Percentiles rank a stretch among this genome's conserved stretches.
phyloP scores from a whole-genome alignment of 1,139 yeast species.

The Debaryomyces robertsiae region DNA sequence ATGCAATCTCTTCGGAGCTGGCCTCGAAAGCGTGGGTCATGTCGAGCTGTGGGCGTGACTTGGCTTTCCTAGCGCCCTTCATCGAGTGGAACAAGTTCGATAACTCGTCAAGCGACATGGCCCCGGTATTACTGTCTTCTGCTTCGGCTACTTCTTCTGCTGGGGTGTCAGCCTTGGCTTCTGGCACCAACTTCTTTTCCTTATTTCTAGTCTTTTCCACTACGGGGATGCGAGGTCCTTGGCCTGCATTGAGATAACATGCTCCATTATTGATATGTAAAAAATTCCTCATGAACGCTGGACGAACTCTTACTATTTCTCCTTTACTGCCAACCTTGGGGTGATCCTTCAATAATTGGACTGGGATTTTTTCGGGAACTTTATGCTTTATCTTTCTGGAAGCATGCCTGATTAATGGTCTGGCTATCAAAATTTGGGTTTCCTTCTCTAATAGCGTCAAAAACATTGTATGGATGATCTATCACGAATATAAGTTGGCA shows the following conservation, averaged over 20 bases:
- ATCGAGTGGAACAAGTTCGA: slow-evolving; percentile 37
- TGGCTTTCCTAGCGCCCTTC: slow-evolving; percentile 16
- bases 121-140: slow-evolving; percentile 17
- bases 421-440: slow-evolving; percentile 4
- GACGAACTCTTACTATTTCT: slow-evolving; percentile 73
- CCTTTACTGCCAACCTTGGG: slow-evolving; percentile 66
- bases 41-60: slow-evolving; percentile 11
- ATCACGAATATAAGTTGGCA: too few relatives aligned
- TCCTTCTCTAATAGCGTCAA: slow-evolving; percentile 3
- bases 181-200: slow-evolving; percentile 15
- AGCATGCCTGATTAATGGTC: slow-evolving; percentile 14
- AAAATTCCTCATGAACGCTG: slow-evolving; percentile 81
- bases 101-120: slow-evolving; percentile 46
- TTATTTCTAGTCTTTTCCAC: slow-evolving; percentile 36
- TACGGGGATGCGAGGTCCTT: slow-evolving; percentile 63
- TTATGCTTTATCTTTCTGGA: slow-evolving; percentile 11
- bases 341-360: slow-evolving; percentile 72
- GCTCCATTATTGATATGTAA: slow-evolving; percentile 76
- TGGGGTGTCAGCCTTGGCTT: slow-evolving; percentile 13
- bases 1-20: slow-evolving; percentile 18
- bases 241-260: slow-evolving; percentile 56
- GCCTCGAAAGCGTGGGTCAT: slow-evolving; percentile 11
- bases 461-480: slow-evolving; percentile 1
- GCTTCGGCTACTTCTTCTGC: slow-evolving; percentile 11
- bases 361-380: slow-evolving; percentile 50